Conservation (phyloP, 192 early-diverging fungal genomes). For the Mortierella antarctica region DNA sequence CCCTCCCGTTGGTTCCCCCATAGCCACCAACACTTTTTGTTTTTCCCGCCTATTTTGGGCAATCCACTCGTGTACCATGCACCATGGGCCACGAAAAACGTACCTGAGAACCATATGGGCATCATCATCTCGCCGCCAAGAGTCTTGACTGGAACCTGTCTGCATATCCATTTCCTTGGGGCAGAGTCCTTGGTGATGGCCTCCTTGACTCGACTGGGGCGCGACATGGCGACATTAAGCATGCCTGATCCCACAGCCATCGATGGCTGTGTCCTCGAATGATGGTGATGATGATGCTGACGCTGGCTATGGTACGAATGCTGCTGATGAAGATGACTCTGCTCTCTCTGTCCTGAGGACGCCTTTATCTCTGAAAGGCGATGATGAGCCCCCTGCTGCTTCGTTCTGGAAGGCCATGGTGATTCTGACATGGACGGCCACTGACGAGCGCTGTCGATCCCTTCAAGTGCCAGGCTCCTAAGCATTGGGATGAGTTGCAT, state of each 20-base stretch:
- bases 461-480: slow-evolving; percentile 45
- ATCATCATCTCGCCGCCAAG: slow-evolving; percentile 51
- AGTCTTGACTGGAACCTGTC: slow-evolving; percentile 40
- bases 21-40: too few relatives aligned
- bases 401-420: neutral
- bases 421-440: slow-evolving; percentile 36
- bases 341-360: neutral
- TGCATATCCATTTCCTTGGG: slow-evolving; percentile 49
- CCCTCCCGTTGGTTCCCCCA: too few relatives aligned
- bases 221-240: neutral
- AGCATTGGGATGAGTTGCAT: neutral
- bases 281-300: slow-evolving; percentile 1
- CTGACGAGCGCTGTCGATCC: slow-evolving; percentile 34
- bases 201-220: slow-evolving; percentile 29
- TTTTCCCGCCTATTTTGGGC: neutral
- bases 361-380: slow-evolving; percentile 1
- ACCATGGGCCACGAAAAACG: neutral
- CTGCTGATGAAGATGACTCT: slow-evolving; percentile 3
- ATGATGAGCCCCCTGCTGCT: neutral
- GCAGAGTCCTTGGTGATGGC: slow-evolving; percentile 45
- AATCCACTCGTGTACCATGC: neutral
- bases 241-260: neutral
- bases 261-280: neutral
- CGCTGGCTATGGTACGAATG: neutral
- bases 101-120: slow-evolving; percentile 50